Conservation (phyloP, 2,329 filamentous ascomycete genomes). For the Cryphonectria carpinicola region DNA sequence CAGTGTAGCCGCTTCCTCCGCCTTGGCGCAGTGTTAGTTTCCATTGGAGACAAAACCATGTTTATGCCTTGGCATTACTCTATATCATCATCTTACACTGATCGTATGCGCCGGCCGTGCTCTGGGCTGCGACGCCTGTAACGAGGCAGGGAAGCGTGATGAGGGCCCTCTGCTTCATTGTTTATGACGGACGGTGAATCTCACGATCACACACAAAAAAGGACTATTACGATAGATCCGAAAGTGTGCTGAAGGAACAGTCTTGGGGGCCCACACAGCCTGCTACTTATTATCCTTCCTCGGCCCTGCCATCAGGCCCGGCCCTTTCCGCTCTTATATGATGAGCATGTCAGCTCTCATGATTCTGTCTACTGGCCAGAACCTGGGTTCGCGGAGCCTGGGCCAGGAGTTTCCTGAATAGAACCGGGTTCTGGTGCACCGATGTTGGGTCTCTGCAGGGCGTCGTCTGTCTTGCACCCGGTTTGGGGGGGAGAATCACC, state of each 20-base stretch:
- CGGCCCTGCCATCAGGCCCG: not conserved
- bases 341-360: not conserved
- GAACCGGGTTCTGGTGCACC: conserved; percentile 8
- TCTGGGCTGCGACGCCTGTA: conserved; percentile 21
- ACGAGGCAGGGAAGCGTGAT: conserved; percentile 4
- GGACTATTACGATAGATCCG: not conserved
- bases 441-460: not conserved
- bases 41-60: not conserved
- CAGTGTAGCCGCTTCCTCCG: conserved; percentile 30
- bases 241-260: not conserved
- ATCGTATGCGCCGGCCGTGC: conserved; percentile 22
- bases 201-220: not conserved
- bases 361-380: not conserved
- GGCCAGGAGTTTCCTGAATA: not conserved
- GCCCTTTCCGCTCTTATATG: conserved; percentile 13
- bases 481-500: not conserved
- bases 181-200: not conserved
- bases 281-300: not conserved
- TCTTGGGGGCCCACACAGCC: not conserved
- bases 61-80: not conserved
- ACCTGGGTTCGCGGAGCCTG: not conserved
- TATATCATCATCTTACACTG: conserved; percentile 20
- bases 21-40: conserved; percentile 13
- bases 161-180: not conserved
- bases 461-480: not conserved